Evolutionary conservation across 1,284 basidiomycete genomes (phyloP).

Genomic region (Violaceomyces palustris): DNA sequence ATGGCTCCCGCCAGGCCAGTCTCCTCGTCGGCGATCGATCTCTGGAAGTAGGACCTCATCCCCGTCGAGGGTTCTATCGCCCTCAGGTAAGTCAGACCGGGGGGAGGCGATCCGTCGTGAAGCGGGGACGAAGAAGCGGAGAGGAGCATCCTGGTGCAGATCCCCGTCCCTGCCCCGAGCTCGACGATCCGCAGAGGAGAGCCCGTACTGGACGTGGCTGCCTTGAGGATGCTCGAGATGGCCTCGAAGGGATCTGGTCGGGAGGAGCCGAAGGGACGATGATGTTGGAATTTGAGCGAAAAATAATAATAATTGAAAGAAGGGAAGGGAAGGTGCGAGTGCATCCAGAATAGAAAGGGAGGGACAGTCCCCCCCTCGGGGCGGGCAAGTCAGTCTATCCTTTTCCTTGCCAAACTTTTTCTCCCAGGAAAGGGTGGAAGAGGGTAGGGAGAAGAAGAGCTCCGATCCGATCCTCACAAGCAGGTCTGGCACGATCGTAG

Average conservation of each 20-base stretch:
- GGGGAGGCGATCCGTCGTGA: slow-evolving; percentile 14
- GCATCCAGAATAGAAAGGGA: too few relatives aligned
- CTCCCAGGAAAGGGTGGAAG: too few relatives aligned
- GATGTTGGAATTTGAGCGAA: background rate
- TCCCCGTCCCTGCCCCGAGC: slow-evolving; percentile 47
- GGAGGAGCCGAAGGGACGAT: background rate
- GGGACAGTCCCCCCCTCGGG: too few relatives aligned
- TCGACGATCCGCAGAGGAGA: slow-evolving; percentile 37
- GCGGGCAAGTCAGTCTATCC: too few relatives aligned
- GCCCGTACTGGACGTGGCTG: slow-evolving; percentile 6
- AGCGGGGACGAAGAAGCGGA: slow-evolving; percentile 13
- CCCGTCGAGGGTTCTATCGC: slow-evolving; percentile 39
- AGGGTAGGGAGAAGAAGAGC: too few relatives aligned
- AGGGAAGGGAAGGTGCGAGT: too few relatives aligned
- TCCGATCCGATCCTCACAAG: slow-evolving; percentile 1
- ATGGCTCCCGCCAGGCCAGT: slow-evolving; percentile 13
- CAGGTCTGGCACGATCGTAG: slow-evolving; percentile 37
- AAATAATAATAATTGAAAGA: too few relatives aligned
- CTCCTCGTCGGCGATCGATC: slow-evolving; percentile 6
- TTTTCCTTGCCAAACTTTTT: too few relatives aligned
- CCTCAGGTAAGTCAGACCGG: slow-evolving; percentile 15
- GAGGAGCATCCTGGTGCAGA: slow-evolving; percentile 40
- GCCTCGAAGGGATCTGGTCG: slow-evolving; percentile 22
- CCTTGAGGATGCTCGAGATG: slow-evolving; percentile 24
- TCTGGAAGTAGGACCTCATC: slow-evolving; percentile 35